Conservation (phyloP, 2,329 filamentous ascomycete genomes). For the Stemphylium beticola region DNA sequence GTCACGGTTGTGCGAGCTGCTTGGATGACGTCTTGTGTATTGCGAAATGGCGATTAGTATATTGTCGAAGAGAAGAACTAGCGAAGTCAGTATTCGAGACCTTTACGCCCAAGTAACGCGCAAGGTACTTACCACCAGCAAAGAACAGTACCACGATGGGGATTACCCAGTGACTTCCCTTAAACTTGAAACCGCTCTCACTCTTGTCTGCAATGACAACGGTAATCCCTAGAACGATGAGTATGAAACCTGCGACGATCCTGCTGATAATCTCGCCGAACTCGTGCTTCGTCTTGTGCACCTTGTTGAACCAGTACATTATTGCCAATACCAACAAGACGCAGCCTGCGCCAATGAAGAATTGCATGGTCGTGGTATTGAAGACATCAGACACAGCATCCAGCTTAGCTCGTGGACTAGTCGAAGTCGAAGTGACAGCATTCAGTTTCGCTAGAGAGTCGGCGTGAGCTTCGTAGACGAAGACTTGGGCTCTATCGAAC, state of each 20-base stretch:
- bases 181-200: slow-evolving; percentile 31
- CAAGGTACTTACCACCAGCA: slow-evolving; percentile 12
- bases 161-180: slow-evolving; percentile 29
- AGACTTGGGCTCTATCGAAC: slow-evolving; percentile 31
- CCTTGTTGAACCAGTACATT: slow-evolving; percentile 63
- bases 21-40: slow-evolving; percentile 9
- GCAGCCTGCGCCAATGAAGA: slow-evolving; percentile 30
- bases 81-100: neutral
- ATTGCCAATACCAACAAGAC: slow-evolving; percentile 62
- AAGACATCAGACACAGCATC: slow-evolving; percentile 29
- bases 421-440: slow-evolving; percentile 21
- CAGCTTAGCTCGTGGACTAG: slow-evolving; percentile 9
- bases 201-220: slow-evolving; percentile 26
- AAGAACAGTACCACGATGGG: slow-evolving; percentile 31
- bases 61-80: slow-evolving; percentile 27
- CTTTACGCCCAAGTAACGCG: neutral
- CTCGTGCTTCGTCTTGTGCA: slow-evolving; percentile 36
- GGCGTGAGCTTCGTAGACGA: slow-evolving; percentile 32
- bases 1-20: slow-evolving; percentile 13
- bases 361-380: slow-evolving; percentile 33
- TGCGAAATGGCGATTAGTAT: slow-evolving; percentile 17
- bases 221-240: slow-evolving; percentile 27
- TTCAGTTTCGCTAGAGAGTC: slow-evolving; percentile 33
- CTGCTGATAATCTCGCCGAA: slow-evolving; percentile 40
- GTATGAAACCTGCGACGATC: slow-evolving; percentile 27